Percentiles rank a stretch among this genome's conserved stretches.
Conservation (phyloP, 1,139 yeast genomes). For the Candida pseudoviswanathii region DNA sequence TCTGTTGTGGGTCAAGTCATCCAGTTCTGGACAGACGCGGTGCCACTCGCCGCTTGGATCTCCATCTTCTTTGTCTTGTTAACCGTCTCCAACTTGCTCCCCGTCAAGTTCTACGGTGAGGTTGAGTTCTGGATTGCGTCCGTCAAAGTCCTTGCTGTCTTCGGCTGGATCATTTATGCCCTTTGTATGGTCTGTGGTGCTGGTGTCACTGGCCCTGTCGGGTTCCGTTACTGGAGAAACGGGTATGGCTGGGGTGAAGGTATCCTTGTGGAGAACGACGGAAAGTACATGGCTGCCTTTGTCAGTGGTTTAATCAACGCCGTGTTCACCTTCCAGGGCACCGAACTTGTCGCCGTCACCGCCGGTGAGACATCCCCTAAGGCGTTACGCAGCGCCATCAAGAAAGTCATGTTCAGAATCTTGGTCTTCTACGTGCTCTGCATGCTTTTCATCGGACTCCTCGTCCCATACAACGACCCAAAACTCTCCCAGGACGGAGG, state of each 20-base stretch:
- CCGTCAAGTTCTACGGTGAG: constrained; percentile 49
- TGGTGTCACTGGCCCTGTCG: constrained; percentile 68
- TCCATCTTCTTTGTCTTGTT: constrained; percentile 56
- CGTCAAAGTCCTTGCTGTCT: constrained; percentile 67
- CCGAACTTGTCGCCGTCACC: constrained; percentile 82
- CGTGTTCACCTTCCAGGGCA: constrained; percentile 80
- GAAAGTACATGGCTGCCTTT: constrained; percentile 55
- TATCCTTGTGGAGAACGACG: constrained; percentile 36
- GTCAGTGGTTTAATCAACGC: constrained; percentile 62
- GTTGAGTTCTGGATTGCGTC: constrained; percentile 56
- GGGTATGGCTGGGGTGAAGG: constrained; percentile 90
- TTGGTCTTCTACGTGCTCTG: constrained; percentile 78
- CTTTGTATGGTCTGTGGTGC: constrained; percentile 76
- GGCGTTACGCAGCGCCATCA: constrained; percentile 60
- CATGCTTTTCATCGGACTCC: constrained; percentile 77
- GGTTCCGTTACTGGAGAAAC: constrained; percentile 88
- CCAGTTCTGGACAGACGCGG: constrained; percentile 71
- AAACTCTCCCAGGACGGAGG: constrained; percentile 24
- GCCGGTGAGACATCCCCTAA: constrained; percentile 78
- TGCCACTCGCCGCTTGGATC: constrained; percentile 80
- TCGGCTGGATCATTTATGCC: constrained; percentile 71
- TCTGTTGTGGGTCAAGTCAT: constrained; percentile 80
- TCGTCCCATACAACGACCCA: constrained; percentile 78
- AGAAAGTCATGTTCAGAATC: constrained; percentile 80
- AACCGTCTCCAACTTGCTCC: constrained; percentile 38